These are phyloP conservation scores for Quercus lobata DNA, from an alignment of 331 rosid genomes.

Conservation along the genomic window DNA sequence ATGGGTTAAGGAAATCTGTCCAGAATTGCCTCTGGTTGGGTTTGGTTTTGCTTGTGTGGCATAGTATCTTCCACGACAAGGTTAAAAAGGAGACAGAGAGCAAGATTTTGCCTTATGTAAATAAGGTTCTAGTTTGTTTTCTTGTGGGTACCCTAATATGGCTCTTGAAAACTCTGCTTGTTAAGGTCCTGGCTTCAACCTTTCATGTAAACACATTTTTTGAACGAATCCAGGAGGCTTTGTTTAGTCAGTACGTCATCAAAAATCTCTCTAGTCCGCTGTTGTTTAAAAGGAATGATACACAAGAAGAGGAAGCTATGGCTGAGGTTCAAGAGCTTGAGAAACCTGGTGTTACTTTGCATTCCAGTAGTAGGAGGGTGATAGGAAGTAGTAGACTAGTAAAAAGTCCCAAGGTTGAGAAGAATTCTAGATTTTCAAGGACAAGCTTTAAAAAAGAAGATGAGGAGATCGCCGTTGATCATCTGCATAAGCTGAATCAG, in stretches of 20 bases:
- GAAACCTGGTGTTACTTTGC: slow-evolving; percentile 62
- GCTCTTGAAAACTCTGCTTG: slow-evolving; percentile 72
- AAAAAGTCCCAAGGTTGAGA: slow-evolving; percentile 21
- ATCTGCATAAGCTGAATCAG: slow-evolving; percentile 68
- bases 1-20: slow-evolving; percentile 74
- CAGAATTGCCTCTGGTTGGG: slow-evolving; percentile 88
- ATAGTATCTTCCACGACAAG: slow-evolving; percentile 47
- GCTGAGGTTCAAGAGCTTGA: slow-evolving; percentile 66
- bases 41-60: slow-evolving; percentile 78
- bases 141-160: slow-evolving; percentile 71
- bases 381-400: slow-evolving; percentile 33
- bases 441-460: slow-evolving; percentile 40
- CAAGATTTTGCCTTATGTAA: slow-evolving; percentile 35
- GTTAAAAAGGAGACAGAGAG: slow-evolving; percentile 52
- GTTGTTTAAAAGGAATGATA: slow-evolving; percentile 32
- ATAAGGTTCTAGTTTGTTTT: slow-evolving; percentile 64
- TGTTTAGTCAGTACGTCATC: slow-evolving; percentile 78
- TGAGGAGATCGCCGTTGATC: slow-evolving; percentile 70
- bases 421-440: slow-evolving; percentile 23
- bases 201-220: slow-evolving; percentile 86
- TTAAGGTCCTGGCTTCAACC: slow-evolving; percentile 84
- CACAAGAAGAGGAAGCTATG: slow-evolving; percentile 68
- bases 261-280: slow-evolving; percentile 88
- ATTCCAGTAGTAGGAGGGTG: slow-evolving; percentile 37
- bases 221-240: slow-evolving; percentile 84